Evolutionary conservation across 345 rosid species (phyloP).

Genomic region (Mallotus nudiflorus): DNA sequence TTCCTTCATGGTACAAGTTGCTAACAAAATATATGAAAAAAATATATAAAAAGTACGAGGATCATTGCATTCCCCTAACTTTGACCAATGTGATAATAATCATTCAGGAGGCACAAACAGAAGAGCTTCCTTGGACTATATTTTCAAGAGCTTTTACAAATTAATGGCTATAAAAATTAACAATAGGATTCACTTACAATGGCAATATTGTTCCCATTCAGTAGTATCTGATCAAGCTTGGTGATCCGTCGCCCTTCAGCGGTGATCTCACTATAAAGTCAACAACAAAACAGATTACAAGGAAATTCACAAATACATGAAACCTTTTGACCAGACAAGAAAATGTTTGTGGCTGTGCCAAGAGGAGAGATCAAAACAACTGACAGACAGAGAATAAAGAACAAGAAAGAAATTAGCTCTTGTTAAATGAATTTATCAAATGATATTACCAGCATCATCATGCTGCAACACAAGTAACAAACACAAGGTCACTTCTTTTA

Average conservation of each 20-base stretch:
- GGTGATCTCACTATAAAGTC: conserved; percentile 70
- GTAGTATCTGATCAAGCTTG: conserved; percentile 94
- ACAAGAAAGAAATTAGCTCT: background rate
- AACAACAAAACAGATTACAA: conserved; percentile 13
- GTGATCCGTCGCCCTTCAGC: conserved; percentile 87
- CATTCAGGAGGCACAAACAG: background rate
- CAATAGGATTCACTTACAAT: conserved; percentile 52
- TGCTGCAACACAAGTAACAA: background rate
- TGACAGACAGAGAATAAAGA: background rate
- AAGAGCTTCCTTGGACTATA: background rate
- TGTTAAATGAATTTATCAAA: background rate
- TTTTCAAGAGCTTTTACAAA: background rate
- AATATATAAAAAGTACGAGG: background rate
- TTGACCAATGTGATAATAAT: background rate
- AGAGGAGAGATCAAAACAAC: too few relatives aligned
- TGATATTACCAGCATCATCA: background rate
- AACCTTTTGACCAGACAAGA: background rate
- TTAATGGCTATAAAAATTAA: background rate
- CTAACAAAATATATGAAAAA: background rate
- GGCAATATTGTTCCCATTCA: conserved; percentile 93
- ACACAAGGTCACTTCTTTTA: background rate
- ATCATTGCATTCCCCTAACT: background rate
- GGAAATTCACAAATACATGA: conserved; percentile 2
- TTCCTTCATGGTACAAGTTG: background rate
- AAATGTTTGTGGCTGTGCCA: background rate